Evolutionary conservation across 805 yeast genomes (phyloP), one percentile per base, ranked within the genome.

Genomic region (Wickerhamiella australiensis): DNA sequence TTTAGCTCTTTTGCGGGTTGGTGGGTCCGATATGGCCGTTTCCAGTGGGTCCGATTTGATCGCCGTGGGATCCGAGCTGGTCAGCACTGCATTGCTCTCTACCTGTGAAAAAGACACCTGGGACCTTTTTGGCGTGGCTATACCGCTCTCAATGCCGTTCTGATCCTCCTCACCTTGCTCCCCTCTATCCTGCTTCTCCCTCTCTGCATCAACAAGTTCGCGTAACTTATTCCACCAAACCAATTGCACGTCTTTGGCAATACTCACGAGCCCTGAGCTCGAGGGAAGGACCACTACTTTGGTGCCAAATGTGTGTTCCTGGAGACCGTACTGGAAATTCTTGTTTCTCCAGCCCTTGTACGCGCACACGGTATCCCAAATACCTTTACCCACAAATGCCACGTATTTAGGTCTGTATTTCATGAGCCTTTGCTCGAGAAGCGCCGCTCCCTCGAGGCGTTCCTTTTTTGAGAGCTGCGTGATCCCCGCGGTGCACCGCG

Each of bases 321-420:
- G 52, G 57, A 66, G 74, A 0, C 90, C 92, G 78, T 80, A 82
- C 29, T 56, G 40, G 52, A 82, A 80, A 21, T 59, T 52, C 23
- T 5, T 56, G 54, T 64, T 59, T 36, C 60, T 58, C 18, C 69
- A 67, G 5, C 61, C 58, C 38, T 64, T 52, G 47, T 56, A 57
- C 53, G 66, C 69, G 47, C 74, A 68, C 0, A 82, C 62, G 2
- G 72, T 61, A 49, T 80, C 85, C 85, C 86, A 82, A 5, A 82
- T 79, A 0, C 86, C 86, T 56, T 80, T 80, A 0, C 92, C 92
- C 3, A 82, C 76, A 20, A 83, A 63, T 29, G 82, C 79, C 0
- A 80, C 65, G 29, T 67, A 65, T 25, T 61, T 55, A 0, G 83
- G 77, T 1, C 60, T 50, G 26, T 67, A 53, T 1, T 33, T 42